Evolutionary conservation across 176 grass and related monocot species (phyloP), one percentile per base, ranked within the genome.

Genomic region (Musa beccarii): DNA sequence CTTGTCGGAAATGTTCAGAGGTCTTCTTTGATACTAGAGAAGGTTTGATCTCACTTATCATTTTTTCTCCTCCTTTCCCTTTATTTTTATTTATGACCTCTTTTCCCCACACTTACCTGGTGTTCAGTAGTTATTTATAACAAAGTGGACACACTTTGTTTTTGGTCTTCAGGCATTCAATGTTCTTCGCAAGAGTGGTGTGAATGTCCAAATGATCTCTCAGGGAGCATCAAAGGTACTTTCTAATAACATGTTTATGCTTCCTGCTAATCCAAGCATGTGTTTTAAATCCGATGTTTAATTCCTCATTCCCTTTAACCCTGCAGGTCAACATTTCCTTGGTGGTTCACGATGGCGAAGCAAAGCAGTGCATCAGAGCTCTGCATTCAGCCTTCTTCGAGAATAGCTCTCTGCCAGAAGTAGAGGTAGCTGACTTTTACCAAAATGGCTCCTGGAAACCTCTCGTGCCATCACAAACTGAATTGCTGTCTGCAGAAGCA

Each of bases 181-280:
- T 55, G 88, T 99, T 81, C 29, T 92, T 66, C 82, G 96, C 85
- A 89, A 89, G 81, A 91, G 69, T 23, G 81, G 84, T 17, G 82
- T 99, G 19, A 94, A 94, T 56, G 96, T 99, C 21, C 88, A 99
- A 76, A 99, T 99, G 96, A 95, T 99, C 72, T 99, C 96, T 12
- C 95, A 94, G 52, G 95, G 95, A 43, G 91, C 95, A 34, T 99
- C 96, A 9, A 99, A 99, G 89, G 96, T 99, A 83, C 22, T 53
- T 53, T 8, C 15, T 76, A 16, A 49, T 25, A 9, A 34, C 51
- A 63, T 29, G 6, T 1, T 51, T 24, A 51, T 54, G 3, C 21
- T 83, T 53, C 10, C 21, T 80, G 22, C 61, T 75, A 59, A 28
- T 4, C 16, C 25, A 10, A 28, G 66, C 3, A 10, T 6, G 19